phyloP scores from a whole-genome alignment of 2,329 filamentous ascomycete species.

The Ambrosiella beaveri region DNA sequence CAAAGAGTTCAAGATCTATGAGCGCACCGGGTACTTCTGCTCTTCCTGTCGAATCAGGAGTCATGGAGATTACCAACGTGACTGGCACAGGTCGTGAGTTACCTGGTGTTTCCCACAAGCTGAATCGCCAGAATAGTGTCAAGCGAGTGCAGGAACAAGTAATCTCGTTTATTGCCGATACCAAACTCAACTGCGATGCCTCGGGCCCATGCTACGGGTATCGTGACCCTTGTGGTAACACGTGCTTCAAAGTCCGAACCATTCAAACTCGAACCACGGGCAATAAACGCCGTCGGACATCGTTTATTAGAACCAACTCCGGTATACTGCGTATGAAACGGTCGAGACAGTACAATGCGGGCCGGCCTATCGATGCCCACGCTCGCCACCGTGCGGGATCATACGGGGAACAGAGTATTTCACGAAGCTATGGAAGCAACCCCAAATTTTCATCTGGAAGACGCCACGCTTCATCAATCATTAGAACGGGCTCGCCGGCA shows the following conservation, averaged over 20 bases:
- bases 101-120: not conserved
- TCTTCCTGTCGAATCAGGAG: not conserved
- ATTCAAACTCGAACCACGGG: not conserved
- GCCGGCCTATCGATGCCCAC: not conserved
- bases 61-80: not conserved
- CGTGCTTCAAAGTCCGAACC: conserved; percentile 40
- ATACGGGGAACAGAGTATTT: not conserved
- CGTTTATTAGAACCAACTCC: not conserved
- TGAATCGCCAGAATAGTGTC: conserved; percentile 20
- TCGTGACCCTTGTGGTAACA: conserved; percentile 46
- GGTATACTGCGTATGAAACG: not conserved
- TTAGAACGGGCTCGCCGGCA: not conserved
- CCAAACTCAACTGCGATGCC: conserved; percentile 44
- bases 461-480: not conserved
- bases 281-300: not conserved
- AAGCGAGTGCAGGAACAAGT: conserved; percentile 36
- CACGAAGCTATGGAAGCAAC: not conserved
- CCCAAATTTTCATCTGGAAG: not conserved
- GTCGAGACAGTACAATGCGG: not conserved
- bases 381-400: not conserved
- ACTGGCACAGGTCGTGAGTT: not conserved
- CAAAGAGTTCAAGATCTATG: not conserved
- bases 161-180: conserved; percentile 48
- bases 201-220: conserved; percentile 45
- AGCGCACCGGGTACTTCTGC: not conserved